phyloP scores from a whole-genome alignment of 1,139 yeast genomes.

The Pichia sp. region DNA sequence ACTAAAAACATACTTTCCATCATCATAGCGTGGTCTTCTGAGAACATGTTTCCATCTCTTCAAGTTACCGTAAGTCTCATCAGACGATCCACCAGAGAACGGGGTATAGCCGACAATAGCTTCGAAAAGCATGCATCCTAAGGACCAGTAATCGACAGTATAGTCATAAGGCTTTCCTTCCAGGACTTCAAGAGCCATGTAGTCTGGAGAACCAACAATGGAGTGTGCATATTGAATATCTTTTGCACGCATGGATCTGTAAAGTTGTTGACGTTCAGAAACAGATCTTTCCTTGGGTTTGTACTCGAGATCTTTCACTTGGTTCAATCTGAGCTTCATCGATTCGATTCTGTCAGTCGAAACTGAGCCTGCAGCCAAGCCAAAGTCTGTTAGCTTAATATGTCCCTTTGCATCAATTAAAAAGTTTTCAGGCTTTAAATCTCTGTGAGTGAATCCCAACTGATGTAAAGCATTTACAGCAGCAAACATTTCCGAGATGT shows the following conservation, averaged over 20 bases:
- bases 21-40: slow-evolving; percentile 85
- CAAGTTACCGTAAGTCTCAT: slow-evolving; percentile 90
- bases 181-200: slow-evolving; percentile 96
- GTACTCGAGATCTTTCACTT: slow-evolving; percentile 66
- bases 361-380: slow-evolving; percentile 94
- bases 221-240: slow-evolving; percentile 84
- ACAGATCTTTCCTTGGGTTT: slow-evolving; percentile 72
- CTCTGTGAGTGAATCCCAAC: slow-evolving; percentile 94
- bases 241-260: slow-evolving; percentile 59
- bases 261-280: slow-evolving; percentile 79
- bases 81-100: slow-evolving; percentile 87
- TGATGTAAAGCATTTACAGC: slow-evolving; percentile 92
- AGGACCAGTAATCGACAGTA: slow-evolving; percentile 98
- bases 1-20: slow-evolving; percentile 86
- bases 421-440: slow-evolving; percentile 95
- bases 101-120: slow-evolving; percentile 96
- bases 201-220: slow-evolving; percentile 97
- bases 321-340: slow-evolving; percentile 79
- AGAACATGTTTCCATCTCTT: slow-evolving; percentile 89
- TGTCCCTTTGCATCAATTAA: slow-evolving; percentile 92
- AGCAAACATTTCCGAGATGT: slow-evolving; percentile 92
- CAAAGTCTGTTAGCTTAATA: slow-evolving; percentile 94
- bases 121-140: slow-evolving; percentile 92
- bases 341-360: slow-evolving; percentile 91
- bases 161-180: slow-evolving; percentile 92